Conservation (phyloP, 352 stramenopile species). For the Globisporangium emineosum region DNA sequence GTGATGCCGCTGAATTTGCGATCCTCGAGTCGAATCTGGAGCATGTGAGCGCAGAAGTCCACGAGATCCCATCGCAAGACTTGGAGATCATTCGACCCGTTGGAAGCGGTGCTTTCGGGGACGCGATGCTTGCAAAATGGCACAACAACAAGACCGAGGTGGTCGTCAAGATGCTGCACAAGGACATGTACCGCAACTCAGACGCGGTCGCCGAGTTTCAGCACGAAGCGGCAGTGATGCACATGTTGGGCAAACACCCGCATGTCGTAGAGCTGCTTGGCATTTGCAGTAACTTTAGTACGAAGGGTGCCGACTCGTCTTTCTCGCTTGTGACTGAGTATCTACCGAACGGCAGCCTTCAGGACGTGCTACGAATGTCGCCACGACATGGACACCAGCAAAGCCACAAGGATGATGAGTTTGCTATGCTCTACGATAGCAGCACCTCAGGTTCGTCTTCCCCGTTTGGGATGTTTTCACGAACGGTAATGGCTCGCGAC, state of each 20-base stretch:
- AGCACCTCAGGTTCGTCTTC: constrained; percentile 4
- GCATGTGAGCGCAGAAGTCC: constrained; percentile 40
- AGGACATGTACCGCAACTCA: constrained; percentile 36
- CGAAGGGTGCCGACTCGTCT: constrained; percentile 1
- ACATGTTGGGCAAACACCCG: constrained; percentile 70
- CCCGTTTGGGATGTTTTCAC: constrained; percentile 42
- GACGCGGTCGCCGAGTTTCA: constrained; percentile 52
- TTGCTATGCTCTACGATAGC: constrained; percentile 13
- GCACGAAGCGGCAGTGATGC: constrained; percentile 71
- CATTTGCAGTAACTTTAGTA: constrained; percentile 18
- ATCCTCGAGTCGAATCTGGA: constrained; percentile 42
- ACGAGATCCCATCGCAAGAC: constrained; percentile 44
- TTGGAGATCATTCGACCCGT: constrained; percentile 56
- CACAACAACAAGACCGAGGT: constrained; percentile 44
- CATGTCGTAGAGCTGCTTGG: constrained; percentile 66
- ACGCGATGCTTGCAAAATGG: constrained; percentile 62
- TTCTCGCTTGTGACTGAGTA: constrained; percentile 69
- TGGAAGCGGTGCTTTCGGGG: constrained; percentile 62
- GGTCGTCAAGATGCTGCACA: constrained; percentile 60
- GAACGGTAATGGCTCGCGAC: constrained; percentile 65
- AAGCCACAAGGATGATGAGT: neutral
- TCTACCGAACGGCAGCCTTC: constrained; percentile 60
- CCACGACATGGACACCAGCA: neutral
- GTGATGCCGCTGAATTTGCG: constrained; percentile 18
- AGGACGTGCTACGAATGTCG: constrained; percentile 30